phyloP scores from a whole-genome alignment of 2,329 filamentous ascomycete genomes.

The Cercospora janseana region DNA sequence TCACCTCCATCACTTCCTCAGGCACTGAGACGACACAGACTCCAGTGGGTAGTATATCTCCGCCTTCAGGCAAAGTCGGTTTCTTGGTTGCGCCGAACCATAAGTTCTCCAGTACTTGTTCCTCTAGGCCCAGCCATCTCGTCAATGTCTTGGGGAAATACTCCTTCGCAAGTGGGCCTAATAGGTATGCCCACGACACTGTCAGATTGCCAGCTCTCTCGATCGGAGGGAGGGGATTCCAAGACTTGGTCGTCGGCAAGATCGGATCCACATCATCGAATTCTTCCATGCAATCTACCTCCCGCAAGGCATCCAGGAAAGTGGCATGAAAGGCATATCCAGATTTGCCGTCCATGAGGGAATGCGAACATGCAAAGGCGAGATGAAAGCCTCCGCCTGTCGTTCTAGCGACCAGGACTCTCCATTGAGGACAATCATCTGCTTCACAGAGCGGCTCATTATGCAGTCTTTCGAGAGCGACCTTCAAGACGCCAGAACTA shows the following conservation, averaged over 20 bases:
- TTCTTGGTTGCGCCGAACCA: conserved; percentile 26
- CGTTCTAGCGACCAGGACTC: conserved; percentile 15
- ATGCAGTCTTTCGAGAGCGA: conserved; percentile 35
- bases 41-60: conserved; percentile 30
- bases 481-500: conserved; percentile 29
- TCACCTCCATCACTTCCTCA: conserved; percentile 29
- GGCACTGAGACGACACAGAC: conserved; percentile 39
- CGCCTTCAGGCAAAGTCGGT: conserved; percentile 9
- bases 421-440: conserved; percentile 44
- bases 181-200: conserved; percentile 48
- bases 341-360: conserved; percentile 46
- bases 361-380: conserved; percentile 47
- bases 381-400: conserved; percentile 27
- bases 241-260: conserved; percentile 15
- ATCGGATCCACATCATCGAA: conserved; percentile 13
- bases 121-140: conserved; percentile 37
- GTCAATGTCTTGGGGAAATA: conserved; percentile 41
- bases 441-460: conserved; percentile 37
- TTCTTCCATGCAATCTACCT: neutral
- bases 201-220: conserved; percentile 42
- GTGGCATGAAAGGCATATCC: conserved; percentile 46
- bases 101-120: conserved; percentile 31
- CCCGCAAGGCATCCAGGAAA: conserved; percentile 37
- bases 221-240: conserved; percentile 37
- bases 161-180: conserved; percentile 41